Conservation (phyloP, 2,329 filamentous ascomycete species). For the Ophiostoma triangulosporum region DNA sequence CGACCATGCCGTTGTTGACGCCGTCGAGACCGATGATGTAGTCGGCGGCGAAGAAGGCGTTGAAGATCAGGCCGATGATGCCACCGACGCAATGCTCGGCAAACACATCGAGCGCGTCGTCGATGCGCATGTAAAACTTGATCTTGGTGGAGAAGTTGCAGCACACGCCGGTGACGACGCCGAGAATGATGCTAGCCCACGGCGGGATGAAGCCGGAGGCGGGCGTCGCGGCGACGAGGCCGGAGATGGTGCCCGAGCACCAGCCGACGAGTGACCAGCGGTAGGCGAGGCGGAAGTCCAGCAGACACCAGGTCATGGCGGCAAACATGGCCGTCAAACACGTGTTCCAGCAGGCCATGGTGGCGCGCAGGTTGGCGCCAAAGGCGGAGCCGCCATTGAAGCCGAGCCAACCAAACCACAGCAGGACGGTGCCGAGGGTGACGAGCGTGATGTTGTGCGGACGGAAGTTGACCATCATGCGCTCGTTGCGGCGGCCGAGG, state of each 20-base stretch:
- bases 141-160: constrained; percentile 57
- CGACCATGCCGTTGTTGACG: constrained; percentile 50
- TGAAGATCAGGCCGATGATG: constrained; percentile 58
- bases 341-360: constrained; percentile 97
- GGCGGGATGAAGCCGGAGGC: constrained; percentile 55
- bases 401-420: constrained; percentile 98
- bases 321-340: constrained; percentile 88
- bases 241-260: constrained; percentile 59
- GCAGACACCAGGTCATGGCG: constrained; percentile 83
- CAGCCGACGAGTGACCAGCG: constrained; percentile 81
- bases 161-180: constrained; percentile 48
- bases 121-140: constrained; percentile 50
- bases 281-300: constrained; percentile 85
- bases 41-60: constrained; percentile 56
- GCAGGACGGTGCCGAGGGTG: constrained; percentile 83
- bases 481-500: constrained; percentile 89
- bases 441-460: constrained; percentile 98
- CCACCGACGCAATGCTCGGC: constrained; percentile 59
- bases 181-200: constrained; percentile 54
- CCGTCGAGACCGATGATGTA: constrained; percentile 64
- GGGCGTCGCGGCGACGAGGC: constrained; percentile 56
- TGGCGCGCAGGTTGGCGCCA: constrained; percentile 83
- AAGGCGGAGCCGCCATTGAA: constrained; percentile 97
- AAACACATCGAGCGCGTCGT: constrained; percentile 60
- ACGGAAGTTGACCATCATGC: constrained; percentile 99